phyloP scores from a whole-genome alignment of 441 rosid species.

The Croton laevigatus region DNA sequence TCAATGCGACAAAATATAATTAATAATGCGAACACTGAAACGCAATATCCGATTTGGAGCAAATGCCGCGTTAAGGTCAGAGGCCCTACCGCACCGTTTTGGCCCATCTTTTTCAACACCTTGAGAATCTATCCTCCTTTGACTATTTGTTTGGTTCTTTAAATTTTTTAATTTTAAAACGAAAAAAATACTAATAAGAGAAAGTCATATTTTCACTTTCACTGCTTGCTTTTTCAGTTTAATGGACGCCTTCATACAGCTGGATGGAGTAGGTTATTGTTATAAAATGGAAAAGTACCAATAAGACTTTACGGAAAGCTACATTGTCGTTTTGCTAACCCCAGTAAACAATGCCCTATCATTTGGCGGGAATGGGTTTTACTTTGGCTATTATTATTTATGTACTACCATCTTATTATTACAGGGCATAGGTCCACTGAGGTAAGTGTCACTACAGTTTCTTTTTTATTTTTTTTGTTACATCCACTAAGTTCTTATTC shows the following conservation, averaged over 20 bases:
- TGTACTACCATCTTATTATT: not conserved
- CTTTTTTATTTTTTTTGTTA: not conserved
- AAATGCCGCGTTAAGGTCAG: constrained; percentile 16
- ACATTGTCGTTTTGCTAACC: constrained; percentile 15
- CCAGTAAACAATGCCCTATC: not conserved
- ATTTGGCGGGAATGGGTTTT: not conserved
- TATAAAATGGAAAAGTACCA: not conserved
- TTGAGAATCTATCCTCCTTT: not conserved
- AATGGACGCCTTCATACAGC: not conserved
- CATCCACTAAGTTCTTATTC: no score
- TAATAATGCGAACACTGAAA: not conserved
- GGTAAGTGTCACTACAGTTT: not conserved
- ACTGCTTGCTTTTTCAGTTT: not conserved
- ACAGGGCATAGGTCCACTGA: not conserved
- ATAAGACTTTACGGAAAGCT: constrained; percentile 15
- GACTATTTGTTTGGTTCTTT: not conserved
- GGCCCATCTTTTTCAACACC: constrained; percentile 9
- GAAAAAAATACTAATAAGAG: no score
- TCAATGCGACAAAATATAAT: not conserved
- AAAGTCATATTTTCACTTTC: not conserved
- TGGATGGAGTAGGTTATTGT: not conserved
- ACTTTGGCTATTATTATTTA: not conserved
- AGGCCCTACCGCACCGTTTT: constrained; percentile 25
- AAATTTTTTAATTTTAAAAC: not conserved
- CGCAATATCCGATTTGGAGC: constrained; percentile 6